Percentiles rank a stretch among this genome's conserved stretches.
Conservation (phyloP, 306 rosid species). For the Gastrolobium bilobum region DNA sequence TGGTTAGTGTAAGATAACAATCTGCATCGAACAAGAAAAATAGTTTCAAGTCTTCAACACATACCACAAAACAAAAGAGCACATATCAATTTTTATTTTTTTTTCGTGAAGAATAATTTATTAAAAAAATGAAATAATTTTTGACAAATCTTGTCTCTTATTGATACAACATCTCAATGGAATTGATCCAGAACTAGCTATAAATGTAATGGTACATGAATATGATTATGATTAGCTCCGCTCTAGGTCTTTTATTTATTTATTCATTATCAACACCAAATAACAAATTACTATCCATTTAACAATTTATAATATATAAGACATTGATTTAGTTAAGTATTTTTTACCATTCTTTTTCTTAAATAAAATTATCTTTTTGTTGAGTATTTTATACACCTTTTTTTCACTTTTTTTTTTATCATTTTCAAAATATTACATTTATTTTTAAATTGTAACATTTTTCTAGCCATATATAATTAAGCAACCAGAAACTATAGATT, state of each 20-base stretch:
- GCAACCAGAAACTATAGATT: too few relatives aligned
- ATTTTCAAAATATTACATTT: too few relatives aligned
- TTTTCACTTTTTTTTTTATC: too few relatives aligned
- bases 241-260: background rate
- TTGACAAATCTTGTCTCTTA: background rate
- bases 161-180: background rate
- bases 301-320: too few relatives aligned
- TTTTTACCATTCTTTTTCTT: too few relatives aligned
- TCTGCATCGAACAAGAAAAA: slow-evolving; percentile 13
- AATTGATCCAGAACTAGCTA: background rate
- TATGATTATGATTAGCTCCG: background rate
- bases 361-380: too few relatives aligned
- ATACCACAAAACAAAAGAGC: background rate
- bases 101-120: background rate
- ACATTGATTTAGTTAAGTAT: too few relatives aligned
- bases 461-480: too few relatives aligned
- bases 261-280: background rate
- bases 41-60: background rate
- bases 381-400: too few relatives aligned
- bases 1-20: slow-evolving; percentile 18
- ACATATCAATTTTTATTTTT: background rate
- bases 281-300: background rate
- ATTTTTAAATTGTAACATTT: too few relatives aligned
- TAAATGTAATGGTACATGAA: background rate
- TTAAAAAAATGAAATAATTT: background rate